Conservation (phyloP, 2,329 filamentous ascomycete genomes). For the Claviceps africana region DNA sequence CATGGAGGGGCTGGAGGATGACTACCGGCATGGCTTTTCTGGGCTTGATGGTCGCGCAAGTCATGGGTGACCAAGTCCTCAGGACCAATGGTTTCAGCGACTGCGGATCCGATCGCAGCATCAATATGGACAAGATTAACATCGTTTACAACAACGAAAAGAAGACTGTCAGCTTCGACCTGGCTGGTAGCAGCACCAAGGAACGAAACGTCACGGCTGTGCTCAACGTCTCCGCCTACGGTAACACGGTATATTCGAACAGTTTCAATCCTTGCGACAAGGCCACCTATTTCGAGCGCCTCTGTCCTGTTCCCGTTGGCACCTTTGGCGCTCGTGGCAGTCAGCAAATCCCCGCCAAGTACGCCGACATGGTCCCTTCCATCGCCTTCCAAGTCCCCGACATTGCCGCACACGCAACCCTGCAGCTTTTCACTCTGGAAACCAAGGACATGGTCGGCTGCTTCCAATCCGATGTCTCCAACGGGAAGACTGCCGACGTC, state of each 20-base stretch:
- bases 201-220: conserved; percentile 68
- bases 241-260: conserved; percentile 63
- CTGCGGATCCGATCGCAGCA: conserved; percentile 40
- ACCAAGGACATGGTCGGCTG: conserved; percentile 57
- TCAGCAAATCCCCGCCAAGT: conserved; percentile 57
- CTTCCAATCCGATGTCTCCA: conserved; percentile 65
- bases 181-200: conserved; percentile 60
- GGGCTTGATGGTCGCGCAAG: conserved; percentile 28
- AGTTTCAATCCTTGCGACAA: conserved; percentile 70
- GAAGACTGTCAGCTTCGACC: conserved; percentile 64
- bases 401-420: conserved; percentile 69
- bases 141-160: conserved; percentile 66
- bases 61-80: conserved; percentile 56
- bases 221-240: conserved; percentile 72
- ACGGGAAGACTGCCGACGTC: conserved; percentile 69
- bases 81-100: conserved; percentile 67
- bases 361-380: conserved; percentile 61
- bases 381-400: conserved; percentile 89
- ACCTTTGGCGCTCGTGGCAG: conserved; percentile 58
- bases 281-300: conserved; percentile 49
- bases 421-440: conserved; percentile 55
- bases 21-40: conserved; percentile 19
- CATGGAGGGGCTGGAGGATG: conserved; percentile 13
- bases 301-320: conserved; percentile 76
- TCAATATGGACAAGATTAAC: conserved; percentile 60